A percentile compares a stretch with the other conserved stretches of the same genome.
phyloP scores from a whole-genome alignment of 208 protist species.

The Novymonas esmeraldas region DNA sequence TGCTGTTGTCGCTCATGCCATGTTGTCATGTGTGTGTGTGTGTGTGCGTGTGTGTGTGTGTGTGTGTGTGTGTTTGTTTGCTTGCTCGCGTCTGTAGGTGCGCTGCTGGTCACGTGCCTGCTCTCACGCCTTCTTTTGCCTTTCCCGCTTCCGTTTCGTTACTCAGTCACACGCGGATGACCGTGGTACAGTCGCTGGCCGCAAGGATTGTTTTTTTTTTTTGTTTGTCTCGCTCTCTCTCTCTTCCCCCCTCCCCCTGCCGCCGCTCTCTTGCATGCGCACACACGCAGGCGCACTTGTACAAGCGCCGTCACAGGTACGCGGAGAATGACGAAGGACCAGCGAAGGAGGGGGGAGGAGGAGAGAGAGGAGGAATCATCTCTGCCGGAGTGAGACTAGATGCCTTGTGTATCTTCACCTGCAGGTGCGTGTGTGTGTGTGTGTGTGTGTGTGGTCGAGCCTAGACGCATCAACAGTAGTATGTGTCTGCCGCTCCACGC shows the following conservation, averaged over 20 bases:
- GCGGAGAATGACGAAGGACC: not conserved
- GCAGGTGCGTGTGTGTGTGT: not conserved
- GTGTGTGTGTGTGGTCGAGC: not conserved
- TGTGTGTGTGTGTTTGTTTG: not conserved
- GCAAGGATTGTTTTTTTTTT: not conserved
- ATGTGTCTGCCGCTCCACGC: too few relatives aligned
- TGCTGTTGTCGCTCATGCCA: not conserved
- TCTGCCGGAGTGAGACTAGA: too few relatives aligned
- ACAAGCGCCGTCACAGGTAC: too few relatives aligned
- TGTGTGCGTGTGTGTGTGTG: not conserved
- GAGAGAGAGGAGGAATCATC: too few relatives aligned
- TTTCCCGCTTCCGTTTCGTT: not conserved
- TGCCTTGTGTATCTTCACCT: too few relatives aligned
- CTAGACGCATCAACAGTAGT: too few relatives aligned
- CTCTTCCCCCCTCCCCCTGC: not conserved
- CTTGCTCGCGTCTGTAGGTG: not conserved
- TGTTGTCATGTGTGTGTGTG: not conserved
- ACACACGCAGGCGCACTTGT: too few relatives aligned
- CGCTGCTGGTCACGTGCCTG: not conserved
- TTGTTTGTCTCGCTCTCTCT: not conserved
- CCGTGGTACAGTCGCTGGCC: too few relatives aligned
- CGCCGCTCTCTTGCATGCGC: not conserved
- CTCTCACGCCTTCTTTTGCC: not conserved
- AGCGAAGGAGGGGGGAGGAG: not conserved
- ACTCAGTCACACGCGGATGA: not conserved